Evolutionary conservation across 2,329 filamentous ascomycete genomes (phyloP), one percentile per base, ranked within the genome.

Genomic region (Diaporthe sp.): DNA sequence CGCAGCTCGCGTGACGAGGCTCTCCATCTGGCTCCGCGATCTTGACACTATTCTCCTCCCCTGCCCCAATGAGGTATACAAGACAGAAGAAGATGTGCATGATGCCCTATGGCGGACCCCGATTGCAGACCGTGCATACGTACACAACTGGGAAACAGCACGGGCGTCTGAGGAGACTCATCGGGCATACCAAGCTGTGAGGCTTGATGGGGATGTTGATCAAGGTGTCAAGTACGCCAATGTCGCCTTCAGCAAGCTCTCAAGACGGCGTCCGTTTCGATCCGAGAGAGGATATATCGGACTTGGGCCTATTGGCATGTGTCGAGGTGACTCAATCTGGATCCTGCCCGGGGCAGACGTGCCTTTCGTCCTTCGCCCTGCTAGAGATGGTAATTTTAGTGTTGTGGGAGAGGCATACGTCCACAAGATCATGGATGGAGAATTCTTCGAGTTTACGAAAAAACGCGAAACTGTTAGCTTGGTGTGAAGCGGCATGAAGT

Each of bases 121-220:
- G 40, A 33, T 66, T 28, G 61, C 28, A 22, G 40, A 66, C 30
- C 61, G 61, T 40, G 61, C 61, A 13, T 66, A 66, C 61, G 61
- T 66, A n/a, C 42, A 66, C 38, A 45, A 17, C 28, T 66, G 61
- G 61, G 61, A 66, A 45, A 45, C 61, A 35, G 61, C 61, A 3
- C 61, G 61, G 45, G 61, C 61, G n/a, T 50, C 61, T 33, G 38
- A 28, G 6, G 42, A 66, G 61, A 66, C 42, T 13, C n/a, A 52
- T 28, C 50, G 5, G n/a, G 38, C 45, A 22, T 69, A 52, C n/a
- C 15, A 69, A 7, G 45, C 47, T 42, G 45, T 69, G 47, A 52
- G 45, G 9, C 47, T 33, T 28, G 66, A 30, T 10, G 50, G 50
- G 25, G 45, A 69, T 25, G 47, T 54, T 13, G 45, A 30, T 54